These are phyloP conservation scores for Kazachstania bromeliacearum DNA, from an alignment of 805 yeast species.

Conservation along the genomic window DNA sequence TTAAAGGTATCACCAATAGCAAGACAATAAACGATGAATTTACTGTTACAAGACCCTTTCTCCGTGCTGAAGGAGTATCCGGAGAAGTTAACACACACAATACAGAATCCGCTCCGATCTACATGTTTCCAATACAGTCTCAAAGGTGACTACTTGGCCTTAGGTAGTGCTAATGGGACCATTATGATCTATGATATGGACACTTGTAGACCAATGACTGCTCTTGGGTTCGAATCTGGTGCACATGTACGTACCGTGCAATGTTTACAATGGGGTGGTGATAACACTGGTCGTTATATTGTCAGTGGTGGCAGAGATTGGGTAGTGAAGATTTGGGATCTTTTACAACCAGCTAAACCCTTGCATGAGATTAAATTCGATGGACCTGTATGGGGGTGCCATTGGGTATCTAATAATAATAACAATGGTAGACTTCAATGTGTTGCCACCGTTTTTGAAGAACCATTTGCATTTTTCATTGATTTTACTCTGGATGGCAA, in stretches of 20 bases:
- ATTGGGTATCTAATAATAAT: constrained; percentile 14
- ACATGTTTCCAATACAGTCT: constrained; percentile 60
- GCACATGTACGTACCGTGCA: constrained; percentile 70
- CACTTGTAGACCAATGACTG: constrained; percentile 34
- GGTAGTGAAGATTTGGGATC: constrained; percentile 75
- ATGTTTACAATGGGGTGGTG: constrained; percentile 51
- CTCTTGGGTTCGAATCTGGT: constrained; percentile 39
- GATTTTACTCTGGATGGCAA: constrained; percentile 3
- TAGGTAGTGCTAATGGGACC: constrained; percentile 67
- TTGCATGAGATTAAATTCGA: constrained; percentile 43
- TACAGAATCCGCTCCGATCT: constrained; percentile 51
- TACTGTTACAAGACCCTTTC: constrained; percentile 80
- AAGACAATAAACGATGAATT: constrained; percentile 43
- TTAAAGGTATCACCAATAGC: too few species aligned
- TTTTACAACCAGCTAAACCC: constrained; percentile 34
- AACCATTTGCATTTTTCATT: constrained; percentile 35
- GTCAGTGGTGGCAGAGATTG: constrained; percentile 74
- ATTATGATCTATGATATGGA: constrained; percentile 67
- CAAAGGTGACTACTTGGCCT: constrained; percentile 79
- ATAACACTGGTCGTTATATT: constrained; percentile 51
- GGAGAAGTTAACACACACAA: constrained; percentile 63
- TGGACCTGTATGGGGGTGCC: constrained; percentile 60
- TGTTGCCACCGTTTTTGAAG: constrained; percentile 59
- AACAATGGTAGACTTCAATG: constrained; percentile 30
- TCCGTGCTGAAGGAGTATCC: constrained; percentile 89